These are phyloP conservation scores for Fusarium nematophilum DNA, from an alignment of 2,329 filamentous ascomycete species.

Conservation along the genomic window DNA sequence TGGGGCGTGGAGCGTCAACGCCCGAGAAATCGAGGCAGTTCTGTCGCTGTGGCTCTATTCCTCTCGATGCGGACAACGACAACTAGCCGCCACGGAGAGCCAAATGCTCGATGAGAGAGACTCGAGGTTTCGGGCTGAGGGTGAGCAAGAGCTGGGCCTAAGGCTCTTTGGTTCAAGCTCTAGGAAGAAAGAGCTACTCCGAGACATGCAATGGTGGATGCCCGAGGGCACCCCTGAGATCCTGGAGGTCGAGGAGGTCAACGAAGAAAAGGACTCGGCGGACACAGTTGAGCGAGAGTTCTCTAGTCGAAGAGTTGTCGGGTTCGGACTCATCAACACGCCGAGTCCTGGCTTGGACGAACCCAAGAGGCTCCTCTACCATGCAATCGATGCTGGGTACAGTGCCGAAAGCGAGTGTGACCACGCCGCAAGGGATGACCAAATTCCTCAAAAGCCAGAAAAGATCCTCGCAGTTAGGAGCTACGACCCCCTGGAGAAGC, in stretches of 20 bases:
- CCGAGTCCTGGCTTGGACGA: too few species aligned
- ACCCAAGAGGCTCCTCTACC: too few species aligned
- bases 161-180: slow-evolving; percentile 29
- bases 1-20: slow-evolving; percentile 32
- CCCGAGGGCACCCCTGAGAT: slow-evolving; percentile 14
- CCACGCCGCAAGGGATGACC: too few species aligned
- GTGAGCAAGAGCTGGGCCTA: slow-evolving; percentile 12
- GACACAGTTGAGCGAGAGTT: too few species aligned
- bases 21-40: slow-evolving; percentile 42
- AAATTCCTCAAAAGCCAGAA: too few species aligned
- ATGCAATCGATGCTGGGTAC: too few species aligned
- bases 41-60: slow-evolving; percentile 46
- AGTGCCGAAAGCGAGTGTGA: too few species aligned
- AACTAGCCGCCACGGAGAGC: too few species aligned
- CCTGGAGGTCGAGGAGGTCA: slow-evolving; percentile 13
- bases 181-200: slow-evolving; percentile 8
- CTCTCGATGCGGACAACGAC: too few species aligned
- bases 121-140: slow-evolving; percentile 29
- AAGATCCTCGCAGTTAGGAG: too few species aligned
- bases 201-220: slow-evolving; percentile 33
- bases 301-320: neutral
- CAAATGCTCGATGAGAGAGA: slow-evolving; percentile 16
- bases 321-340: neutral
- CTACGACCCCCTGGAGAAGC: too few species aligned
- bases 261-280: too few species aligned